A percentile compares a stretch with the other conserved stretches of the same genome.
Evolutionary conservation across 164 flowering plant genomes (phyloP).

Genomic region (Malania oleifera): DNA sequence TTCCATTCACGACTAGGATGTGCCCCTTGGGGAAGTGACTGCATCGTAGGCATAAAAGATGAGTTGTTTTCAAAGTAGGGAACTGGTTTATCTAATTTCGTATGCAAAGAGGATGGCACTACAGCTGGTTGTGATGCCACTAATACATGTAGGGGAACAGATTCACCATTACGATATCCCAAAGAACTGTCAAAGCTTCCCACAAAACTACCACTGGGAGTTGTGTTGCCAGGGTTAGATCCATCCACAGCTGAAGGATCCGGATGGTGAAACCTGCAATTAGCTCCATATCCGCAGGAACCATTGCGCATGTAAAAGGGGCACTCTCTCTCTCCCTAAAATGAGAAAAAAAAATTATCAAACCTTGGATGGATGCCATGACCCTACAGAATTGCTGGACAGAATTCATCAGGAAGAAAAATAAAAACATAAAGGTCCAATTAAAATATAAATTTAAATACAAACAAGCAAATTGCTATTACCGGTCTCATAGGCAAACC

Average conservation of each 20-base stretch:
- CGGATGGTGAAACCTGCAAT: conserved; percentile 2
- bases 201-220: background rate
- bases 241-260: background rate
- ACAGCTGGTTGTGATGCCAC: background rate
- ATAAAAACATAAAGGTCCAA: background rate
- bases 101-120: background rate
- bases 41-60: background rate
- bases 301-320: conserved; percentile 1
- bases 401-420: background rate
- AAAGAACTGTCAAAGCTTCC: background rate
- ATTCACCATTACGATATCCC: background rate
- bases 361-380: background rate
- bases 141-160: background rate
- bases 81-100: background rate
- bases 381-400: background rate
- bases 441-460: too few relatives aligned
- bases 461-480: background rate
- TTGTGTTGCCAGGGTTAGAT: background rate
- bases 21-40: background rate
- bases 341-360: background rate
- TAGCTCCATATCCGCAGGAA: background rate
- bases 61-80: background rate
- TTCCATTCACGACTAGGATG: background rate
- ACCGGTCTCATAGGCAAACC: background rate
- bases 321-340: conserved; percentile 1